phyloP scores from a whole-genome alignment of 2,329 filamentous ascomycete genomes.

The Dothistroma pini region DNA sequence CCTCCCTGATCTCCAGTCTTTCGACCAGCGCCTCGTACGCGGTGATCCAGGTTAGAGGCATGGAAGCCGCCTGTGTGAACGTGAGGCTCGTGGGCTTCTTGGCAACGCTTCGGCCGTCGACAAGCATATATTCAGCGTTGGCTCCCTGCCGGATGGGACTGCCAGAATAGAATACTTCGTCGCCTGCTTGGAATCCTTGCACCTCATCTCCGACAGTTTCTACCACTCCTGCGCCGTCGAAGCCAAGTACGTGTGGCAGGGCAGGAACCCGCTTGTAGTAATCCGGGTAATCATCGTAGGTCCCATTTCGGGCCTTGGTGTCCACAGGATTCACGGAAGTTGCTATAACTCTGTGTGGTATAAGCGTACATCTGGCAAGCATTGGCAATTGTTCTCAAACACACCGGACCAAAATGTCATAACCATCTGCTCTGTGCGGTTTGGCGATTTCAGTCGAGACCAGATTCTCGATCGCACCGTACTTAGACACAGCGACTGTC shows the following conservation, averaged over 20 bases:
- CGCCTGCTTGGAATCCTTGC: constrained; percentile 40
- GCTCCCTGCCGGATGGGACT: constrained; percentile 40
- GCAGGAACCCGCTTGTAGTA: constrained; percentile 34
- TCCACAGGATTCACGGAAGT: constrained; percentile 42
- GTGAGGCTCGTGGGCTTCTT: constrained; percentile 41
- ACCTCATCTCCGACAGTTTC: constrained; percentile 30
- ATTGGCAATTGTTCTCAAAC: not conserved
- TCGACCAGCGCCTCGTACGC: constrained; percentile 45
- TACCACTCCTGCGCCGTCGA: constrained; percentile 43
- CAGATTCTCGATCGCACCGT: constrained; percentile 31
- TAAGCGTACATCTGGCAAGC: not conserved
- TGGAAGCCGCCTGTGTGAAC: constrained; percentile 41
- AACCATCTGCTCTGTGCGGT: constrained; percentile 30
- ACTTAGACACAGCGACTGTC: constrained; percentile 32
- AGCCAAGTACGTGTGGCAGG: constrained; percentile 42
- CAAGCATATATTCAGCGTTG: constrained; percentile 43
- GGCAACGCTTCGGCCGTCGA: constrained; percentile 40
- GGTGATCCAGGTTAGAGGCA: constrained; percentile 45
- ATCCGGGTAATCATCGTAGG: constrained; percentile 39
- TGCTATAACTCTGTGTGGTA: constrained; percentile 33
- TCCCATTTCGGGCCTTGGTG: constrained; percentile 34
- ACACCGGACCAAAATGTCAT: constrained; percentile 38
- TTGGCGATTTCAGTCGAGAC: constrained; percentile 32
- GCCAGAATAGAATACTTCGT: constrained; percentile 45
- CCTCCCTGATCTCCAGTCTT: constrained; percentile 39